These are phyloP conservation scores for Alternaria novae-zelandiae DNA, from an alignment of 2,329 filamentous ascomycete species.

Conservation along the genomic window DNA sequence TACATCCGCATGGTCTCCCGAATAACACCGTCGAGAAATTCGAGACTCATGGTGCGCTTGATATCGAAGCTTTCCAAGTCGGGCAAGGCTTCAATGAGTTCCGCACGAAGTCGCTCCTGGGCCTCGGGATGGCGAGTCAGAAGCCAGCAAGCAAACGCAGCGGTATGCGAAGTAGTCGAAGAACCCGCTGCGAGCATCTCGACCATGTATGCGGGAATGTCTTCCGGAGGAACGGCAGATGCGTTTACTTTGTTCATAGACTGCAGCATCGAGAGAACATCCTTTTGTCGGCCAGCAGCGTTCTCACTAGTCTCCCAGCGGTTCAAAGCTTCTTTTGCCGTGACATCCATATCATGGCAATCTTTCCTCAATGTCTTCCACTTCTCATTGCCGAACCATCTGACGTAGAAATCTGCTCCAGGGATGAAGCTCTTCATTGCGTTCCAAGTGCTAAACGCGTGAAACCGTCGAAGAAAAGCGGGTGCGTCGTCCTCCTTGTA, in stretches of 20 bases:
- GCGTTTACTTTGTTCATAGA: constrained; percentile 6
- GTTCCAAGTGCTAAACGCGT: constrained; percentile 11
- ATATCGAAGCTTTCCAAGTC: background rate
- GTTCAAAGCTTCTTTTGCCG: constrained; percentile 1
- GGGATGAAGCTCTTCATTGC: constrained; percentile 10
- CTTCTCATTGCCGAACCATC: constrained; percentile 4
- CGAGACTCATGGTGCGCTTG: constrained; percentile 2
- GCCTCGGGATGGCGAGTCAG: background rate
- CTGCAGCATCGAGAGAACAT: constrained; percentile 10
- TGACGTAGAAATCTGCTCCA: constrained; percentile 1
- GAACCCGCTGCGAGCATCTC: constrained; percentile 11
- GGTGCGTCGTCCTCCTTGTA: background rate
- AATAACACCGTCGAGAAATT: constrained; percentile 5
- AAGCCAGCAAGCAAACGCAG: constrained; percentile 8
- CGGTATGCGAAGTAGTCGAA: constrained; percentile 9
- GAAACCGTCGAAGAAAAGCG: constrained; percentile 1
- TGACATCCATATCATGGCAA: constrained; percentile 11
- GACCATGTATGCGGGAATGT: constrained; percentile 9
- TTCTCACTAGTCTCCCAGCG: constrained; percentile 4
- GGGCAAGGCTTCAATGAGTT: background rate
- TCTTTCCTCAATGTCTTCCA: constrained; percentile 6
- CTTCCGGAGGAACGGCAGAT: constrained; percentile 5
- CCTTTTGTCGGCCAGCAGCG: constrained; percentile 1
- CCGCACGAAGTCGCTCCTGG: background rate
- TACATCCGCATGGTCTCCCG: constrained; percentile 11